A percentile compares a stretch with the other conserved stretches of the same genome.
Conservation (phyloP, 768 basidiomycete genomes). For the Neoboletus subvelutipes region DNA sequence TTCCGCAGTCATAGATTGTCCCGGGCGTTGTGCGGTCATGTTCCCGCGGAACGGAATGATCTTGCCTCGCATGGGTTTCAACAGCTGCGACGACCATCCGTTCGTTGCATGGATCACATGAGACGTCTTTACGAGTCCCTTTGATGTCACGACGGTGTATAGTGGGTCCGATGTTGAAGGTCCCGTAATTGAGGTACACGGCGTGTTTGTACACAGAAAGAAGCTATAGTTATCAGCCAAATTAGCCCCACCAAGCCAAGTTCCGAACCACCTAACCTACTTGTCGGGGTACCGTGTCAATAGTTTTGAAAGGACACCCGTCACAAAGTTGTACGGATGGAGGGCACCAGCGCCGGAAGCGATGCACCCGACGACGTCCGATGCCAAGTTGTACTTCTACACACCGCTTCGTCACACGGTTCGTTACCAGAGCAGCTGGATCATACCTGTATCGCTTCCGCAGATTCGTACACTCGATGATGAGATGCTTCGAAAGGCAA, state of each 20-base stretch:
- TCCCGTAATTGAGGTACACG: constrained; percentile 52
- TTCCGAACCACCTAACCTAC: constrained; percentile 41
- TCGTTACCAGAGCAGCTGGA: background rate
- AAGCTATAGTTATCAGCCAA: constrained; percentile 41
- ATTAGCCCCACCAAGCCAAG: background rate
- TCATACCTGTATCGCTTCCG: constrained; percentile 34
- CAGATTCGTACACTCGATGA: constrained; percentile 33
- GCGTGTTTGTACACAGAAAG: constrained; percentile 56
- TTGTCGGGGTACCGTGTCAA: constrained; percentile 44
- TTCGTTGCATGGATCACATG: constrained; percentile 87
- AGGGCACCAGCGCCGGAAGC: constrained; percentile 56
- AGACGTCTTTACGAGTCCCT: constrained; percentile 52
- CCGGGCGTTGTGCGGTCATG: constrained; percentile 67
- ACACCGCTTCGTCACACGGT: background rate
- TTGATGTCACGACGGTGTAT: constrained; percentile 61
- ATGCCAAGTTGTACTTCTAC: constrained; percentile 50
- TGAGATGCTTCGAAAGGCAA: constrained; percentile 47
- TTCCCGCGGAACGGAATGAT: constrained; percentile 59
- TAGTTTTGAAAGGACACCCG: constrained; percentile 56
- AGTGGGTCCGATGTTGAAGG: constrained; percentile 25
- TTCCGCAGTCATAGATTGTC: constrained; percentile 34
- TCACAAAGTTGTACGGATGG: constrained; percentile 71
- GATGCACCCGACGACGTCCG: constrained; percentile 49
- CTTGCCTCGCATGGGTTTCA: constrained; percentile 59
- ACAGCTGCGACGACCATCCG: constrained; percentile 73